Base-by-base conservation (phyloP, 441 rosid genomes). In the Pelargonium myrrhifolium region DNA sequence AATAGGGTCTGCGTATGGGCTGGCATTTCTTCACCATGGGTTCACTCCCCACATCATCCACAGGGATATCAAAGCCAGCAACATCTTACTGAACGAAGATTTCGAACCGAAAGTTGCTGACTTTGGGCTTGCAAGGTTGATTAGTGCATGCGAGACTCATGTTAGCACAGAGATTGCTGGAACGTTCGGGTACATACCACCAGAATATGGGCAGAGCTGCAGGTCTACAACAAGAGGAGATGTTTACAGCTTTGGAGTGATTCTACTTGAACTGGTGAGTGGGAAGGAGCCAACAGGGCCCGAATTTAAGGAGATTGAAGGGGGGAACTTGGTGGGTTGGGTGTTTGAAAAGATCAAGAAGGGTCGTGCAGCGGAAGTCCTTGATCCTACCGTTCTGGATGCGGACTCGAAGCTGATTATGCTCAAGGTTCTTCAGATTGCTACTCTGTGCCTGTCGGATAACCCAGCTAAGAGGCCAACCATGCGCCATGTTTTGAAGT, bases 201-300 rank as follows among this genome's bases (percentile, higher is more conserved):
- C 99, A 0, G 99, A 91, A 78, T 93, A 91, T 17, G 99, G 96
- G 10, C 99, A 93, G 83, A 85, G 96, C 15, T 88, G 90, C 8
- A 71, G 93, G 77, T 89, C 89, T 3, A 91, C 97, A 0, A 76
- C 85, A 1, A 88, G 82, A 63, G 99, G 99, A n/a, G 97, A 93
- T 68, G 97, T 93, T n/a, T 93, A 87, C 37, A 93, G 99, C 76
- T 89, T 89, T 12, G 99, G 99, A 0, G 99, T 93, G 20, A 93
- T 93, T 20, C 72, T 93, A 71, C 81, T 93, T 3, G 99, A 93
- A 71, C 47, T 93, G 77, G 90, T 91, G 66, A 89, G 96, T 0
- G 99, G 97, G 66, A 89, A 89, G 73, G 99, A 93, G 70, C 96
- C 99, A 7, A 91, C 96, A 0, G 99, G 99, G 42, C 93, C 96